A percentile compares a stretch with the other conserved stretches of the same genome.
Conservation (phyloP, 257 asterid genomes). For the Plantago ovata region DNA sequence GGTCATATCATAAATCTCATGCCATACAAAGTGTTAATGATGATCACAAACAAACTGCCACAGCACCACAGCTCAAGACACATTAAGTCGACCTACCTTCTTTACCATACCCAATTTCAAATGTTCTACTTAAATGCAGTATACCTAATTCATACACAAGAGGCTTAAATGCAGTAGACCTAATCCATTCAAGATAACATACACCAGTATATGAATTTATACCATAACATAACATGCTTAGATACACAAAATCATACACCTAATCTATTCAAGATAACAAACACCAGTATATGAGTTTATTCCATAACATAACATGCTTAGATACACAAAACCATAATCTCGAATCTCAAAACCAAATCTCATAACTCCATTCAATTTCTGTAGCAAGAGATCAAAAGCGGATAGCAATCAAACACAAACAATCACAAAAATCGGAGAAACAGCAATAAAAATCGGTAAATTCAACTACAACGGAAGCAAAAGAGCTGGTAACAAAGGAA, state of each 20-base stretch:
- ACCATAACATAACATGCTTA: no score
- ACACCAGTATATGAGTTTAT: not conserved
- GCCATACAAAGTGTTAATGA: no score
- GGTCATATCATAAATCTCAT: no score
- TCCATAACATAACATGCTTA: no score
- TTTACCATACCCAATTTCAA: no score
- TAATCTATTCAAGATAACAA: not conserved
- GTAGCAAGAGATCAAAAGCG: not conserved
- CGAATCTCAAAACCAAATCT: conserved; percentile 12
- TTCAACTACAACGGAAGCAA: conserved; percentile 7
- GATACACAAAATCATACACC: not conserved
- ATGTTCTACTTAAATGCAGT: not conserved
- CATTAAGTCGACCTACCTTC: no score
- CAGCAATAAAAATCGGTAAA: not conserved
- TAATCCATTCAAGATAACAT: not conserved
- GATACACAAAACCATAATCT: not conserved
- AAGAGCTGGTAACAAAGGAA: not conserved
- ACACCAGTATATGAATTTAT: not conserved
- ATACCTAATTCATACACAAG: not conserved
- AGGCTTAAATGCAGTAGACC: not conserved
- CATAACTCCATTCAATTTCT: not conserved
- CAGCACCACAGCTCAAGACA: no score
- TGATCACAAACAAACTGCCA: no score
- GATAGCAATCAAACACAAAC: conserved; percentile 6
- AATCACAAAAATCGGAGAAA: not conserved